Base-by-base conservation (phyloP, 345 rosid genomes). In the Schrenkiella parvula region DNA sequence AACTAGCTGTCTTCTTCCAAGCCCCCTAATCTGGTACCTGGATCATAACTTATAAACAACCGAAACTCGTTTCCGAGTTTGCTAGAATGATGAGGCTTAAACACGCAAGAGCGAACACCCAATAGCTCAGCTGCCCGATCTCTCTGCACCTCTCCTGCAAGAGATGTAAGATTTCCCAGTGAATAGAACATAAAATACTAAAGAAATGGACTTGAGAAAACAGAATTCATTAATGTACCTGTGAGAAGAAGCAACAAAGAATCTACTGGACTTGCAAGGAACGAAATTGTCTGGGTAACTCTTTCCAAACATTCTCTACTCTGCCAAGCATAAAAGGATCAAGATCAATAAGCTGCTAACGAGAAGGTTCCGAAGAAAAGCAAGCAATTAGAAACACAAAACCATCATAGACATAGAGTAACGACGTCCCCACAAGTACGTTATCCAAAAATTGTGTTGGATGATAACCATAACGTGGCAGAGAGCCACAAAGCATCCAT, bases 51-150 rank as follows among this genome's bases (percentile, higher is more conserved):
- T 64, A 95, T 84, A 82, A 90, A 87, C 44, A 93, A 60, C 23
- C 89, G 68, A 64, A 93, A 93, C 79, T 86, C 97, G 39, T 93
- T 93, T 56, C 97, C 96, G 1, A 93, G 96, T 73, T 93, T 91
- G 88, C 89, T 89, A 0, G 92, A 78, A 79, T 93, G 96, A 54
- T 67, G 85, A 29, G 98, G 98, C 79, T 80, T 79, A 71, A 90
- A 93, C 64, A 82, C 84, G 71, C 98, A 89, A 39, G 91, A 85
- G 15, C 43, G 84, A 79, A 93, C 80, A 48, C 89, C 85, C 80
- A 93, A 76, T 47, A 93, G 82, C 76, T 85, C 87, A 8, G 89
- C 91, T 13, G 92, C 98, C n/a, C 78, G 70, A 29, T 89, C 91
- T 79, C 60, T 93, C 76, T 91, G 98, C 80, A 89, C 95, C 65